phyloP scores from a whole-genome alignment of 225 moss, liverwort and hornwort genomes.

The Antitrichia curtipendula region DNA sequence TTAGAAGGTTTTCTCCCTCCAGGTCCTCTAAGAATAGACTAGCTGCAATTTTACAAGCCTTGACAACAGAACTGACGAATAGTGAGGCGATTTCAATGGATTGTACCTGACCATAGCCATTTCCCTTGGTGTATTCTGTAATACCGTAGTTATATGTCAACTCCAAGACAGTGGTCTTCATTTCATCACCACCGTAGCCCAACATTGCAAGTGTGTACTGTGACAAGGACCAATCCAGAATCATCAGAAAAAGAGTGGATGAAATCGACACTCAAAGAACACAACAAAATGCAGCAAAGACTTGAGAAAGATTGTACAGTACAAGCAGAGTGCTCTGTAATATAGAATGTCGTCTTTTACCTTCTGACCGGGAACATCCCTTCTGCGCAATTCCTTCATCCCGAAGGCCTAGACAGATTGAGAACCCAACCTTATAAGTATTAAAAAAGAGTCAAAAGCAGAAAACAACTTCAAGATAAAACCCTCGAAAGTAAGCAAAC shows the following conservation, averaged over 20 bases:
- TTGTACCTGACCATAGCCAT: constrained; percentile 81
- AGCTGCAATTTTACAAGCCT: background rate
- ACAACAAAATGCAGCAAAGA: background rate
- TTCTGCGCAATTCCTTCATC: constrained; percentile 60
- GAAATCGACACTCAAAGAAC: background rate
- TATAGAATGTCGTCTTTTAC: constrained; percentile 2
- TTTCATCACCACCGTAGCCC: constrained; percentile 77
- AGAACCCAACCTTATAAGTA: background rate
- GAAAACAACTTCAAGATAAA: background rate
- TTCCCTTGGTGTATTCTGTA: constrained; percentile 84
- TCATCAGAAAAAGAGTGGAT: background rate
- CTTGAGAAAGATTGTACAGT: background rate
- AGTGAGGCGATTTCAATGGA: background rate
- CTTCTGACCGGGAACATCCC: constrained; percentile 69
- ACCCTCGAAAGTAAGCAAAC: background rate
- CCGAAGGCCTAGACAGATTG: constrained; percentile 67
- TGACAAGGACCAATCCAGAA: background rate
- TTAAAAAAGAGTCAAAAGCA: background rate
- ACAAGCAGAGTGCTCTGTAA: background rate
- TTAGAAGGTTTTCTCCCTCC: background rate
- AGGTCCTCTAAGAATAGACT: background rate
- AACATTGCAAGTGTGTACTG: constrained; percentile 81
- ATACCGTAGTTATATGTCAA: constrained; percentile 91
- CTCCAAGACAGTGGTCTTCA: constrained; percentile 77
- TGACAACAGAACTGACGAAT: background rate